Percentiles rank a stretch among this genome's conserved stretches.
phyloP scores from a whole-genome alignment of 148 eudicot genomes.

The Fagopyrum tataricum region DNA sequence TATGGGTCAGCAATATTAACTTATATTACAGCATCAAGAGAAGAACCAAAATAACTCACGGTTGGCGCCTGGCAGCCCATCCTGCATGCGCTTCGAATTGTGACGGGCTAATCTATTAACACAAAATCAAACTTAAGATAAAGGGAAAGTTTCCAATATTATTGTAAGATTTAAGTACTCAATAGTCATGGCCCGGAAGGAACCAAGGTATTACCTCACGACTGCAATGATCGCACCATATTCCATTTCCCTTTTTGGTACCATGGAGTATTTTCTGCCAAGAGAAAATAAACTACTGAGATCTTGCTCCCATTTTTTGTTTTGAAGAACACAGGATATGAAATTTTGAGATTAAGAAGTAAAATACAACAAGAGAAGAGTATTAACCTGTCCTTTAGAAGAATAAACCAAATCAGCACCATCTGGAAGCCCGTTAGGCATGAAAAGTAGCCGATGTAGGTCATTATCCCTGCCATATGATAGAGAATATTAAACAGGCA shows the following conservation, averaged over 20 bases:
- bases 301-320: background rate
- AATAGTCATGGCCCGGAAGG: background rate
- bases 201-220: slow-evolving; percentile 47
- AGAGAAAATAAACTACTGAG: slow-evolving; percentile 9
- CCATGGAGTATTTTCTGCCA: slow-evolving; percentile 68
- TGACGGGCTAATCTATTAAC: slow-evolving; percentile 83
- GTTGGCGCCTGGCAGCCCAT: slow-evolving; percentile 95
- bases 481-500: background rate
- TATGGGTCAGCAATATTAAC: background rate
- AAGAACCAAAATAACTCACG: slow-evolving; percentile 43
- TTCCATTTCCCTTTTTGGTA: slow-evolving; percentile 85
- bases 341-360: background rate
- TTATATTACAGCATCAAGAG: slow-evolving; percentile 8
- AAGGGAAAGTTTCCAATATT: background rate
- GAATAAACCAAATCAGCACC: slow-evolving; percentile 83
- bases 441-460: slow-evolving; percentile 73
- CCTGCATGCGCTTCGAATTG: slow-evolving; percentile 99
- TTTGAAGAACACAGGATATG: background rate
- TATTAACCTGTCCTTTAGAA: slow-evolving; percentile 73
- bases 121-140: slow-evolving; percentile 9
- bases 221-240: slow-evolving; percentile 70
- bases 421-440: slow-evolving; percentile 95
- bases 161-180: background rate
- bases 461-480: slow-evolving; percentile 77
- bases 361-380: background rate